Evolutionary conservation across 1,284 basidiomycete genomes (phyloP).

Genomic region (Flammula alnicola): DNA sequence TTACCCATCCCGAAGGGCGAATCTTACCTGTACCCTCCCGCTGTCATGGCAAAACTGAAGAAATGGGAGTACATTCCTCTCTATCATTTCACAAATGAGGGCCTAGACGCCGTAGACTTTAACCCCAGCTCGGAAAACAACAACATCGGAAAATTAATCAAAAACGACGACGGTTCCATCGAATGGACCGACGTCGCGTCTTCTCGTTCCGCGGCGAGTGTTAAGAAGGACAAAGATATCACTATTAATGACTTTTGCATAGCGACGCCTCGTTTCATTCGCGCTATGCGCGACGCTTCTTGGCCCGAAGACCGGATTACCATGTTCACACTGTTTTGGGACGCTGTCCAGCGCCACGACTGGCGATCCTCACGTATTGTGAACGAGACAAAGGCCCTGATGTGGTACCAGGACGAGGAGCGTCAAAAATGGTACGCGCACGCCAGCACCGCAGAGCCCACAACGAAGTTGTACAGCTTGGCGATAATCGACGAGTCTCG

Average conservation of each 20-base stretch:
- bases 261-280: neutral
- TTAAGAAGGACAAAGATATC: neutral
- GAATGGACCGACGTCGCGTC: neutral
- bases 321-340: constrained; percentile 1
- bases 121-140: neutral
- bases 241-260: neutral
- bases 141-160: neutral
- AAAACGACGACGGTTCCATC: neutral
- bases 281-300: neutral
- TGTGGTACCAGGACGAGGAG: neutral
- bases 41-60: neutral
- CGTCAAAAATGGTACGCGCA: neutral
- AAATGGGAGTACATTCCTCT: neutral
- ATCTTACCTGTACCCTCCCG: no score
- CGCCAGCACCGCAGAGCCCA: neutral
- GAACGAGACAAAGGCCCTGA: neutral
- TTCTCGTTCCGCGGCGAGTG: neutral
- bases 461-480: neutral
- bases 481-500: neutral
- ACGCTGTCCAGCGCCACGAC: neutral
- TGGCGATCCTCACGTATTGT: neutral
- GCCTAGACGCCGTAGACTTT: neutral
- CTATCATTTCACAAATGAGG: neutral
- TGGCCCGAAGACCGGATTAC: neutral
- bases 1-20: neutral